phyloP scores from a whole-genome alignment of 2,329 filamentous ascomycete genomes.

The Purpureocillium takamizusanense region DNA sequence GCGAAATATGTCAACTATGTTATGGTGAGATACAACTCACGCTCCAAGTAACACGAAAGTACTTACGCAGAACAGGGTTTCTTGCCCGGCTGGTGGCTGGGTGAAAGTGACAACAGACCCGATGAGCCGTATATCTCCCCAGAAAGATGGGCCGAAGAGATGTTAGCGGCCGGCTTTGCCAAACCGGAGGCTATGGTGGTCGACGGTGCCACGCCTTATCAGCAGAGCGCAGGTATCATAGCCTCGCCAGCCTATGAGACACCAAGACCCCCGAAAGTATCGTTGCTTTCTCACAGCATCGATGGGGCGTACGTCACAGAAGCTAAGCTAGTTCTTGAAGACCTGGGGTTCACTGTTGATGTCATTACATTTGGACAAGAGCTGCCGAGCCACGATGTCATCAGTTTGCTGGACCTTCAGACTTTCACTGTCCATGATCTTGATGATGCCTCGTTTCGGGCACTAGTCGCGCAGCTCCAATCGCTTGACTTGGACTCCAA shows the following conservation, averaged over 20 bases:
- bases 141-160: slow-evolving; percentile 15
- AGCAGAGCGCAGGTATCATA: slow-evolving; percentile 1
- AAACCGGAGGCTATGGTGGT: slow-evolving; percentile 1
- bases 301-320: neutral
- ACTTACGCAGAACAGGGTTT: slow-evolving; percentile 2
- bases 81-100: slow-evolving; percentile 24
- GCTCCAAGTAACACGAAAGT: no score
- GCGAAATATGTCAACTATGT: slow-evolving; percentile 13
- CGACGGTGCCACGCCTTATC: neutral
- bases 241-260: neutral
- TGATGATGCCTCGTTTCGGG: neutral
- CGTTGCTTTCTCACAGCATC: neutral
- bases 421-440: slow-evolving; percentile 1
- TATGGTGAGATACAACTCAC: slow-evolving; percentile 7
- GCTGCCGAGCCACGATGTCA: slow-evolving; percentile 1
- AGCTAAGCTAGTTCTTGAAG: neutral
- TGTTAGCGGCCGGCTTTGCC: slow-evolving; percentile 15
- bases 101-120: slow-evolving; percentile 13
- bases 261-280: neutral
- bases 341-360: neutral
- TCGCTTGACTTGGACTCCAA: neutral
- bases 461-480: slow-evolving; percentile 1
- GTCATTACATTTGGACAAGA: slow-evolving; percentile 2
- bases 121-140: slow-evolving; percentile 14
- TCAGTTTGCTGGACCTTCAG: slow-evolving; percentile 4